A percentile compares a stretch with the other conserved stretches of the same genome.
Conservation (phyloP, 2,329 filamentous ascomycete species). For the Xylaria sp. region DNA sequence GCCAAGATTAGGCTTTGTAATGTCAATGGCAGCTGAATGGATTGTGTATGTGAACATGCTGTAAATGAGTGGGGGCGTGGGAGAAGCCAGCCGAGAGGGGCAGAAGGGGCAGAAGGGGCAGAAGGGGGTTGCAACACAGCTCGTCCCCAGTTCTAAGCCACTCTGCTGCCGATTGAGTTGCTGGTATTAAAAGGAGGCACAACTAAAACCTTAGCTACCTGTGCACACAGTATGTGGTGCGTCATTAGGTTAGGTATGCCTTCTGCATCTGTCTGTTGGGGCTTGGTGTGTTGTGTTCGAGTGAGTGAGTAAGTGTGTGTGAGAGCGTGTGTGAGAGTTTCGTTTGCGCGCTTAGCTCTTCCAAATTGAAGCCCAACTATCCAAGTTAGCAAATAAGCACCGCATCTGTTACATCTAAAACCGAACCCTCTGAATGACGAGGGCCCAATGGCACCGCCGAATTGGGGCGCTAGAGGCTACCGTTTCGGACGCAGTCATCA, state of each 20-base stretch:
- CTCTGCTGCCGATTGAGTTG: conserved; percentile 1
- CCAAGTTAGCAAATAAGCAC: conserved; percentile 7
- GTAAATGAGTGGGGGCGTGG: conserved; percentile 15
- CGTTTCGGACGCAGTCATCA: conserved; percentile 13
- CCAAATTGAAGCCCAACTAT: conserved; percentile 36
- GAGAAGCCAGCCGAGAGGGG: not conserved
- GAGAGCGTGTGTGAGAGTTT: too few relatives aligned
- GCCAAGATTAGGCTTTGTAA: conserved; percentile 24
- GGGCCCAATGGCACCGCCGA: conserved; percentile 31
- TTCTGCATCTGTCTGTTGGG: not conserved
- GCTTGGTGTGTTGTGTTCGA: not conserved
- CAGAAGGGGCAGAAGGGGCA: conserved; percentile 1
- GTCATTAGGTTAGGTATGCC: not conserved
- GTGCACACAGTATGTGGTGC: not conserved
- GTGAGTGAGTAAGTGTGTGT: too few relatives aligned
- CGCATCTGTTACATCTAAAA: conserved; percentile 30
- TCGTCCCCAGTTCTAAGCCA: conserved; percentile 6
- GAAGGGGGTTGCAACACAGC: conserved; percentile 16
- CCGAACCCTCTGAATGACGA: conserved; percentile 16
- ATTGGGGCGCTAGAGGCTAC: conserved; percentile 28
- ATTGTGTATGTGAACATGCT: conserved; percentile 15
- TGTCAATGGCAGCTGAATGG: conserved; percentile 11
- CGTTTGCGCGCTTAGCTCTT: not conserved
- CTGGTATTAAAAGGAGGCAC: not conserved
- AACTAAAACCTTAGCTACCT: too few relatives aligned